Conservation (phyloP, 305 asterid species). For the Stenogyne calaminthoides region DNA sequence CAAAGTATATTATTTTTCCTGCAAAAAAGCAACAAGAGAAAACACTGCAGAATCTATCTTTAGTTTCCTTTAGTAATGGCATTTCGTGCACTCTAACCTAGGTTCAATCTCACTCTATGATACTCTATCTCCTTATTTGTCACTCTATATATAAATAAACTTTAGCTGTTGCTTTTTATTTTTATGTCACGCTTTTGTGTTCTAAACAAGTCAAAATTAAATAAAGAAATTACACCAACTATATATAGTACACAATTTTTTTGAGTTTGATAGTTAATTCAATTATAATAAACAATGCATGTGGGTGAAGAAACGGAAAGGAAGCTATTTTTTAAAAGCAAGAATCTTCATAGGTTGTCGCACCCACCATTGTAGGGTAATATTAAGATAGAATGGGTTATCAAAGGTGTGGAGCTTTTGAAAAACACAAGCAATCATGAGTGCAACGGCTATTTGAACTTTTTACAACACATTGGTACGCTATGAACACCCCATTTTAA, state of each 20-base stretch:
- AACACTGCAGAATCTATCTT: conserved; percentile 26
- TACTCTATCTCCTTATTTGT: background rate
- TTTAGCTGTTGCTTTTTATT: background rate
- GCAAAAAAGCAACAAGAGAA: conserved; percentile 11
- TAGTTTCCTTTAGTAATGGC: conserved; percentile 5
- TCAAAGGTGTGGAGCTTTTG: conserved; percentile 18
- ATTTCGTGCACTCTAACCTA: conserved; percentile 10
- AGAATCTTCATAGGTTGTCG: conserved; percentile 19
- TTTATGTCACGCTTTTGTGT: background rate
- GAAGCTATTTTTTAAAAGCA: background rate
- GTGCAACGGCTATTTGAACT: conserved; percentile 34
- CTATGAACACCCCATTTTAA: background rate
- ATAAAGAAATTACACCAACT: too few relatives aligned
- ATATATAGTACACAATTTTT: too few relatives aligned
- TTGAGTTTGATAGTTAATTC: background rate
- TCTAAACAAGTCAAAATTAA: too few relatives aligned
- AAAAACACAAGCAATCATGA: background rate
- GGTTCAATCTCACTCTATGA: background rate
- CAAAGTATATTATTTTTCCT: conserved; percentile 35
- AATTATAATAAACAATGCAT: background rate
- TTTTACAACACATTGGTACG: background rate
- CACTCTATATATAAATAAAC: background rate
- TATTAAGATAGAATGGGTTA: background rate
- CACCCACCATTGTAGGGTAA: background rate
- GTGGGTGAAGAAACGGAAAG: background rate